Evolutionary conservation across 768 basidiomycete species (phyloP).

Genomic region (Phallus indusiatus): DNA sequence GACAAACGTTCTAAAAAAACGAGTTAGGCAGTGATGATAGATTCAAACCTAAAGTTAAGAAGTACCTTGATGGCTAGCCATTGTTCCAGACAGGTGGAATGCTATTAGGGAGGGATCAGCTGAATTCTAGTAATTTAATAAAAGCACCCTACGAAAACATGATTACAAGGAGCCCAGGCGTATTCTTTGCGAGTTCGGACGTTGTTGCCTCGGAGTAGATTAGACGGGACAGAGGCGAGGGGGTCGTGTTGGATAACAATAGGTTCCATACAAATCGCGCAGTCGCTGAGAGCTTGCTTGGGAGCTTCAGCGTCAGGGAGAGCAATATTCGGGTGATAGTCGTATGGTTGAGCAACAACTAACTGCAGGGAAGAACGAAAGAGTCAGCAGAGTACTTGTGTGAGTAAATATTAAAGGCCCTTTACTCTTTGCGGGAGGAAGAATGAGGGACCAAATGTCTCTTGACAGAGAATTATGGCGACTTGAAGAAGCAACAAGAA

Average conservation of each 20-base stretch:
- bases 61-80: constrained; percentile 70
- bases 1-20: constrained; percentile 67
- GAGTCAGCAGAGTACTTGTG: neutral
- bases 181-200: constrained; percentile 51
- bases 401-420: constrained; percentile 7
- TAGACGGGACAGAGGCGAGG: neutral
- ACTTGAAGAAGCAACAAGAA: constrained; percentile 56
- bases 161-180: constrained; percentile 82
- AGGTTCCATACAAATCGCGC: constrained; percentile 89
- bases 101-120: constrained; percentile 33
- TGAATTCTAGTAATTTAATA: neutral
- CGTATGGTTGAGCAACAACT: constrained; percentile 50
- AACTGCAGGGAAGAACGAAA: constrained; percentile 32
- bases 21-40: neutral
- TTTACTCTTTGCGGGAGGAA: constrained; percentile 67
- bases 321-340: constrained; percentile 80
- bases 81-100: constrained; percentile 79
- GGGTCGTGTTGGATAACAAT: constrained; percentile 41
- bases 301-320: constrained; percentile 64
- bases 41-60: neutral
- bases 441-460: constrained; percentile 69
- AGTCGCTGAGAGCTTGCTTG: constrained; percentile 73
- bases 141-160: constrained; percentile 62
- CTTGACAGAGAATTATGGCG: constrained; percentile 57
- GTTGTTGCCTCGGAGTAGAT: constrained; percentile 17